A percentile compares a stretch with the other conserved stretches of the same genome.
These are phyloP conservation scores for Kodamaea arcana DNA, from an alignment of 1,139 yeast species.

Conservation along the genomic window DNA sequence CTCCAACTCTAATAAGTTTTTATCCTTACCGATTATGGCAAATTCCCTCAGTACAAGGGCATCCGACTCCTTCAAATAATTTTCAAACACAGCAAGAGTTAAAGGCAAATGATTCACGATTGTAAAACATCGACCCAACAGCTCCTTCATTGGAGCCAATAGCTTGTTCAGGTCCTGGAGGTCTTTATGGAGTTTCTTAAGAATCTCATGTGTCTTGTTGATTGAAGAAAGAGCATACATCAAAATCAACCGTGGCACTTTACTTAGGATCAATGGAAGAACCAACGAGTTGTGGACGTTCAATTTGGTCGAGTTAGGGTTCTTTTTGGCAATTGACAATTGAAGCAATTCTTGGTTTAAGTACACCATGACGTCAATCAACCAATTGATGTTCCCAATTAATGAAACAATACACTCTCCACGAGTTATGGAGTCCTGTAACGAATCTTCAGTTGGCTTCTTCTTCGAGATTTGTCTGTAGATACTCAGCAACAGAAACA, in stretches of 20 bases:
- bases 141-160: slow-evolving; percentile 52
- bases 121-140: slow-evolving; percentile 50
- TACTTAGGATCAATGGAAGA: slow-evolving; percentile 55
- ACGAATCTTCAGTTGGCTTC: slow-evolving; percentile 46
- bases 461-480: slow-evolving; percentile 53
- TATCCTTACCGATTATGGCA: slow-evolving; percentile 21
- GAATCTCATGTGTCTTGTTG: slow-evolving; percentile 60
- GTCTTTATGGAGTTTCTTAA: slow-evolving; percentile 43
- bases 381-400: slow-evolving; percentile 76
- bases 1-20: slow-evolving; percentile 47
- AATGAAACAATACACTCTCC: slow-evolving; percentile 58
- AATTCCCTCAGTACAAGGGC: slow-evolving; percentile 30
- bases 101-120: slow-evolving; percentile 55
- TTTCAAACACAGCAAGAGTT: slow-evolving; percentile 58
- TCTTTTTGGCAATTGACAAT: slow-evolving; percentile 21
- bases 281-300: slow-evolving; percentile 35
- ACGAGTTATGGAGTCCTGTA: slow-evolving; percentile 52
- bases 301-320: slow-evolving; percentile 21
- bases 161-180: slow-evolving; percentile 38
- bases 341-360: slow-evolving; percentile 64
- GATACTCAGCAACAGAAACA: slow-evolving; percentile 64
- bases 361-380: slow-evolving; percentile 63
- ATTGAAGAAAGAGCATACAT: slow-evolving; percentile 68
- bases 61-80: slow-evolving; percentile 52
- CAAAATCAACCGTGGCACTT: slow-evolving; percentile 66